phyloP scores from a whole-genome alignment of 768 basidiomycete species.

The Leccinellum albellum region DNA sequence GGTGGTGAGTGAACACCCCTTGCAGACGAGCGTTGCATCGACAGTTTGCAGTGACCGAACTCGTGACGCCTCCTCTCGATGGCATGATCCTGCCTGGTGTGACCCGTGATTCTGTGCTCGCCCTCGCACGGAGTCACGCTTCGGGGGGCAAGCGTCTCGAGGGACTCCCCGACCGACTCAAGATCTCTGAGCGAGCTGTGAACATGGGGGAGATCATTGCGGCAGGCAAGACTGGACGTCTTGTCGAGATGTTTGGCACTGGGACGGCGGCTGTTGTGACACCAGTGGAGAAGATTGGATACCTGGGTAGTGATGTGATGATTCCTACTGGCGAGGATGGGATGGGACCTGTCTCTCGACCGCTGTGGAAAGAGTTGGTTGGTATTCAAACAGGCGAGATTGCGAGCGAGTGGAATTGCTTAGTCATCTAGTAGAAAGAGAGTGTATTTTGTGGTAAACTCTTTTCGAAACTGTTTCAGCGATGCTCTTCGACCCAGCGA shows the following conservation, averaged over 20 bases:
- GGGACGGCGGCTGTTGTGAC: constrained; percentile 54
- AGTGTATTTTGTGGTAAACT: background rate
- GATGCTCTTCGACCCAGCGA: constrained; percentile 70
- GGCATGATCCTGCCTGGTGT: constrained; percentile 69
- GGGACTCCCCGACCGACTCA: constrained; percentile 52
- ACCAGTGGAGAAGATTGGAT: constrained; percentile 54
- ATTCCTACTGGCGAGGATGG: constrained; percentile 64
- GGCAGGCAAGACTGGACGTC: constrained; percentile 37
- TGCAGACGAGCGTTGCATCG: background rate
- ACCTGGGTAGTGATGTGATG: constrained; percentile 49
- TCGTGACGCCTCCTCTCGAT: constrained; percentile 63
- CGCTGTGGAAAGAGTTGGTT: constrained; percentile 46
- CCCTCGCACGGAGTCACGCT: constrained; percentile 55
- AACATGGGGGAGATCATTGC: constrained; percentile 73
- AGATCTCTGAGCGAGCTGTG: constrained; percentile 64
- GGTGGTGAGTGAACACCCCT: constrained; percentile 43
- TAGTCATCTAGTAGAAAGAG: constrained; percentile 23
- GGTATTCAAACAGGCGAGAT: constrained; percentile 75
- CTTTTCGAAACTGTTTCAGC: background rate
- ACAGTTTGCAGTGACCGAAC: constrained; percentile 40
- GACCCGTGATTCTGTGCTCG: constrained; percentile 51
- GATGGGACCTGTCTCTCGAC: constrained; percentile 64
- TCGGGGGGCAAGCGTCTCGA: constrained; percentile 42
- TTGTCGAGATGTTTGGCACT: constrained; percentile 49
- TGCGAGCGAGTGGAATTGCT: constrained; percentile 76